Evolutionary conservation across 768 basidiomycete species (phyloP).

Genomic region (Mycena latifolia): DNA sequence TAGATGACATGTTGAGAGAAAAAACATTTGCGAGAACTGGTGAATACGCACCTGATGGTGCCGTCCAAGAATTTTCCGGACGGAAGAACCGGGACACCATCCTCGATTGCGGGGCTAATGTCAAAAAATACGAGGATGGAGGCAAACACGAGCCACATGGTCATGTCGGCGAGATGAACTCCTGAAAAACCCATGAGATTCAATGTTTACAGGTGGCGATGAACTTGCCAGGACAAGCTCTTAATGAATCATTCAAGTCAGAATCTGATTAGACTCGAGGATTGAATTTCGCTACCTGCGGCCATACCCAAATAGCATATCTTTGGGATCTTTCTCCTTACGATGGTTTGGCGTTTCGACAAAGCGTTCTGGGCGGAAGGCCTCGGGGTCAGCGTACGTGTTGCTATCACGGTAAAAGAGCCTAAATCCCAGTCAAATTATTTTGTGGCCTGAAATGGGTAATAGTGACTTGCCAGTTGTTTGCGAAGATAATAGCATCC

Average conservation of each 20-base stretch:
- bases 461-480: constrained; percentile 28
- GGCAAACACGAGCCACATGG: constrained; percentile 41
- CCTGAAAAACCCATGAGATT: constrained; percentile 39
- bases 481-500: constrained; percentile 33
- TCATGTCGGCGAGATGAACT: constrained; percentile 42
- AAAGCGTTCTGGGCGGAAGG: constrained; percentile 38
- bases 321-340: constrained; percentile 34
- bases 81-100: constrained; percentile 34
- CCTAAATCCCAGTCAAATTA: too few relatives aligned
- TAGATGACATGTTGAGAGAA: too few relatives aligned
- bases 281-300: constrained; percentile 30
- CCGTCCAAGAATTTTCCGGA: constrained; percentile 22
- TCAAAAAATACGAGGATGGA: constrained; percentile 36
- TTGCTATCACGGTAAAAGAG: constrained; percentile 35
- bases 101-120: constrained; percentile 34
- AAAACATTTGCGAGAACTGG: not conserved
- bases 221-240: constrained; percentile 20
- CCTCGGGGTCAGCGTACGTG: constrained; percentile 36
- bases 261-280: not conserved
- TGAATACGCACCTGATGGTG: constrained; percentile 21
- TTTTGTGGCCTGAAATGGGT: not conserved
- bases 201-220: not conserved
- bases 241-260: not conserved
- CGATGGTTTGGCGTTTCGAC: constrained; percentile 22
- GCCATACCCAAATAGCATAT: constrained; percentile 40